These are phyloP conservation scores for Begonia fuchsioides DNA, from an alignment of 306 rosid species.

Conservation along the genomic window DNA sequence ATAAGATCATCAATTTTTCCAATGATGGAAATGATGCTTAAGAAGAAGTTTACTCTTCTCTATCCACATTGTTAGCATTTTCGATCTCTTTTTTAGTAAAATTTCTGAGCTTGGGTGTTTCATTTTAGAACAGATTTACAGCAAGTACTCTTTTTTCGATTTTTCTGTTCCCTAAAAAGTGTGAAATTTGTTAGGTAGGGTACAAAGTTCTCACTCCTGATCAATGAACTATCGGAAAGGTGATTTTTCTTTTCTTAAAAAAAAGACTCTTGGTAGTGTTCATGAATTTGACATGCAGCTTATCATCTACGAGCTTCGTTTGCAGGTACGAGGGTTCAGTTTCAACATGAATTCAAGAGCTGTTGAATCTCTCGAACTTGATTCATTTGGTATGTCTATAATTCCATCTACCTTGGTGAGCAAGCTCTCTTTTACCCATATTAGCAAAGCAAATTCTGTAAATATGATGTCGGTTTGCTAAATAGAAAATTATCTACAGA, in stretches of 20 bases:
- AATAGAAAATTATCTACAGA: too few relatives aligned
- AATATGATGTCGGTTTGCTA: too few relatives aligned
- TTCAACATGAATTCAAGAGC: slow-evolving; percentile 77
- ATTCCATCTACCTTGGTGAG: slow-evolving; percentile 88
- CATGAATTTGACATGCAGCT: not conserved
- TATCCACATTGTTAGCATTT: too few relatives aligned
- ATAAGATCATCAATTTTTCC: too few relatives aligned
- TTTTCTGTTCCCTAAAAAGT: slow-evolving; percentile 15
- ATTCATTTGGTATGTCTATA: slow-evolving; percentile 78
- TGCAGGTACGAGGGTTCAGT: slow-evolving; percentile 75
- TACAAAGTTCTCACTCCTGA: slow-evolving; percentile 77
- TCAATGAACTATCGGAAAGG: slow-evolving; percentile 72
- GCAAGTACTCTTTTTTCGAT: not conserved
- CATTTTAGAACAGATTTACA: not conserved
- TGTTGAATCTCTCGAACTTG: slow-evolving; percentile 79
- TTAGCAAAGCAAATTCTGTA: not conserved
- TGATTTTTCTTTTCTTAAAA: slow-evolving; percentile 12
- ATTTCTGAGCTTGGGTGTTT: not conserved
- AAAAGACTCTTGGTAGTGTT: slow-evolving; percentile 3
- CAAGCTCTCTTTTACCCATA: slow-evolving; percentile 5
- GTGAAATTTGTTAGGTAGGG: slow-evolving; percentile 67
- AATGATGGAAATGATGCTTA: too few relatives aligned
- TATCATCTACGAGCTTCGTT: slow-evolving; percentile 5
- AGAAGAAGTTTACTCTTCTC: too few relatives aligned
- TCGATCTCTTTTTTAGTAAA: not conserved